Evolutionary conservation across 495 filamentous ascomycete species (phyloP), one percentile per base, ranked within the genome.

Genomic region (Neurospora sp.): DNA sequence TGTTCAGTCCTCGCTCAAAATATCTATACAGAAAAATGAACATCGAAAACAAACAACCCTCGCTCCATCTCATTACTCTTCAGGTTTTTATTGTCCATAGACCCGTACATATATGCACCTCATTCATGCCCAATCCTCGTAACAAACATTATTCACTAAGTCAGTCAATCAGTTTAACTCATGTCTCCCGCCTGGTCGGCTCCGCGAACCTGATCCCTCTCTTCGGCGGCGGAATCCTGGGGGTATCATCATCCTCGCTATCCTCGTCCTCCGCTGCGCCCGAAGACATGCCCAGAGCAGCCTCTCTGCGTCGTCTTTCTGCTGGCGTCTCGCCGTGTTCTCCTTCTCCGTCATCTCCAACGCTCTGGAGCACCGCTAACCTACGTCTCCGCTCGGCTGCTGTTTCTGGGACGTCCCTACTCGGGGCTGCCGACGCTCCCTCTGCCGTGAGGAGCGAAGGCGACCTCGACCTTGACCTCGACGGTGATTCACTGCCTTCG

Each of bases 301-400:
- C 95, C 71, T 96, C 89, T 80, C 95, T 89, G 73, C 94, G 87
- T 44, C 91, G 87, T 59, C 91, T 86, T 81, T 97, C 94, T 0
- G 94, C 94, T 0, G 92, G 89, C 4, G 93, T 97, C 80, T 97
- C 94, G 48, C 85, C 87, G 3, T 81, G 82, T 35, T 90, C 88
- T 20, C 79, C 79, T 8, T 81, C 79, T 3, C 70, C 72, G 3
- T 70, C 73, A 14, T 76, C 74, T 8, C 77, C 71, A 4, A 78
- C 75, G 22, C 77, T 72, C 68, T 82, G 76, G 35, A 81, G 77
- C 31, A 80, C 83, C 22, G 83, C 83, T 5, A 84, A 72, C 59
- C 83, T 76, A 35, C 84, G 79, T 61, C 80, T 79, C 69, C 82
- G 79, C 76, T 85, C 82, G 1, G 79, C 82, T 14, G 82, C 79